phyloP scores from a whole-genome alignment of 2,329 filamentous ascomycete genomes.

The Xylariaceae sp. region DNA sequence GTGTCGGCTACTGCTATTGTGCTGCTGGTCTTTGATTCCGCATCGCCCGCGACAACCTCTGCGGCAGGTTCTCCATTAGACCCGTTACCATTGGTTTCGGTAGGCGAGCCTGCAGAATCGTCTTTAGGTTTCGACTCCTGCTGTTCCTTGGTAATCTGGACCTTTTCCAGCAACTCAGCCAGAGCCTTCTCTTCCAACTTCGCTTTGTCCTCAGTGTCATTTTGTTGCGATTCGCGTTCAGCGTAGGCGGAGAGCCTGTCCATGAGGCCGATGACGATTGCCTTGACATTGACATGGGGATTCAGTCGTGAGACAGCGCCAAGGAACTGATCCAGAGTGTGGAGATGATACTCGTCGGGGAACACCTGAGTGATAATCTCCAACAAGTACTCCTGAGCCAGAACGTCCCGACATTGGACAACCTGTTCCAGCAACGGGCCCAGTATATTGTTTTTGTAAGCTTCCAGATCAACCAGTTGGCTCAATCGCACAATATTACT shows the following conservation, averaged over 20 bases:
- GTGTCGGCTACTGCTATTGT: conserved; percentile 42
- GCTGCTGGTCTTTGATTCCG: conserved; percentile 33
- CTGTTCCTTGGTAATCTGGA: conserved; percentile 62
- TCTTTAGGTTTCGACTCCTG: conserved; percentile 29
- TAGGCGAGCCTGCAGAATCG: conserved; percentile 26
- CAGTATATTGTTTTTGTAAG: conserved; percentile 87
- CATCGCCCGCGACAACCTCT: conserved; percentile 29
- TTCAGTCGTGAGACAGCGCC: conserved; percentile 89
- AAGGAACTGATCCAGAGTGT: conserved; percentile 92
- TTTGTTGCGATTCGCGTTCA: conserved; percentile 74
- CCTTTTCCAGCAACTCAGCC: conserved; percentile 67
- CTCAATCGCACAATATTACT: conserved; percentile 94
- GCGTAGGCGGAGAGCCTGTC: conserved; percentile 91
- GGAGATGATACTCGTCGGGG: conserved; percentile 95
- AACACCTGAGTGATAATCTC: conserved; percentile 99
- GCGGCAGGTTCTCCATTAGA: conserved; percentile 35
- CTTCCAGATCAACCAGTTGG: conserved; percentile 89
- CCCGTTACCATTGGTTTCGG: conserved; percentile 36
- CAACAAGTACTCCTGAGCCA: conserved; percentile 94
- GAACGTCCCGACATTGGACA: conserved; percentile 92
- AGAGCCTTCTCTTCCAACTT: conserved; percentile 83
- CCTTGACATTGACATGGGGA: conserved; percentile 95
- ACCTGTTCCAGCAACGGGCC: conserved; percentile 91
- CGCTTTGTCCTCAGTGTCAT: conserved; percentile 63
- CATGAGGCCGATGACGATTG: conserved; percentile 97